Evolutionary conservation across 139 green algal genomes (phyloP).

Genomic region (Closterium sp.): DNA sequence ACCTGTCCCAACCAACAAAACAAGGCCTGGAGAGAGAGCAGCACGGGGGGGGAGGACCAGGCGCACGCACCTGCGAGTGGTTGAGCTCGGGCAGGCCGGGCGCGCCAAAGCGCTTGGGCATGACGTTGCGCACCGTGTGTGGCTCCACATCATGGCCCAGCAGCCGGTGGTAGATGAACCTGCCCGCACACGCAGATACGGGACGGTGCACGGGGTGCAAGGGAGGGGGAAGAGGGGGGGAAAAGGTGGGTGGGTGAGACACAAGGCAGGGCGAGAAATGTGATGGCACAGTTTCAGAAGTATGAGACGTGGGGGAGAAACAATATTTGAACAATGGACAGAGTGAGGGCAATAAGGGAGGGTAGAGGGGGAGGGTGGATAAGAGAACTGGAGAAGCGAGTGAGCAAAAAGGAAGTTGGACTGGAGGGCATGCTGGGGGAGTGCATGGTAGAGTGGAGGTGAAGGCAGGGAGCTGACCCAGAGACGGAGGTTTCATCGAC

Average conservation of each 20-base stretch:
- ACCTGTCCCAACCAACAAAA: too few species aligned
- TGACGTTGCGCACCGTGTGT: constrained; percentile 53
- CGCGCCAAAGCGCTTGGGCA: constrained; percentile 67
- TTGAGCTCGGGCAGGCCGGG: constrained; percentile 93
- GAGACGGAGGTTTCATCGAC: constrained; percentile 79
- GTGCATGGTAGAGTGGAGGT: neutral
- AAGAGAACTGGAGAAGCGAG: too few species aligned
- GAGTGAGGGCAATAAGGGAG: too few species aligned
- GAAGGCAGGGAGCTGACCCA: constrained; percentile 5
- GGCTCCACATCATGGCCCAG: constrained; percentile 78
- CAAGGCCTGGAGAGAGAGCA: neutral
- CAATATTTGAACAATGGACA: too few species aligned
- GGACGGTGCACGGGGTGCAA: too few species aligned
- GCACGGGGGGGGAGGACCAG: too few species aligned
- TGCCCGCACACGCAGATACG: constrained; percentile 1
- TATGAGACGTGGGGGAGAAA: too few species aligned
- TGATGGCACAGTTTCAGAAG: too few species aligned
- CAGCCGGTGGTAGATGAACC: constrained; percentile 78
- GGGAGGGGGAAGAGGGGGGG: neutral
- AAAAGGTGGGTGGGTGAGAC: neutral
- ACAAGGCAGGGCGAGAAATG: neutral
- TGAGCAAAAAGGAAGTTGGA: too few species aligned
- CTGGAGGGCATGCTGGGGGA: neutral
- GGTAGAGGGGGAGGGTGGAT: too few species aligned
- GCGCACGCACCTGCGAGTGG: constrained; percentile 70